Evolutionary conservation across 1,284 basidiomycete species (phyloP), one percentile per base, ranked within the genome.

Genomic region (Moesziomyces sp.): DNA sequence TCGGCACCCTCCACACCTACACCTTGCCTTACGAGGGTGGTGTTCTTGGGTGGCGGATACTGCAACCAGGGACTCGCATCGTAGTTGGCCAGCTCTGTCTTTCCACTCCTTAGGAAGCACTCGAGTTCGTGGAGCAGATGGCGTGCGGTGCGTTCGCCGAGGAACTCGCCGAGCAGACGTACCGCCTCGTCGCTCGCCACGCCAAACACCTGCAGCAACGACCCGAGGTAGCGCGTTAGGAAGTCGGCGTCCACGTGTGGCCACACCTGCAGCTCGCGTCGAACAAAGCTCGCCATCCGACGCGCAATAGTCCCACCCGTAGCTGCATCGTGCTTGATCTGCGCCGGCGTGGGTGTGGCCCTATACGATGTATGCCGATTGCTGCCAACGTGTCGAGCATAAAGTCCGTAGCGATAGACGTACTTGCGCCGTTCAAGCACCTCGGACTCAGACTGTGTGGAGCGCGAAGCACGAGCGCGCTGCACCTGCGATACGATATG

Each of bases 241-340:
- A 84, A 85, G 14, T 78, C 63, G 38, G 76, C 61, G 66, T 85
- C 84, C 35, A 84, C 58, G 16, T 76, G 48, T 6, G 78, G 74
- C 52, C 82, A 84, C 0, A 81, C 69, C 35, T 61, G 64, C 10
- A 85, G 63, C 68, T 85, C 84, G 16, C 84, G 60, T 1, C 81
- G 56, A 7, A 81, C 48, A 55, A 84, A 85, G 47, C 68, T 75
- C 19, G 26, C 69, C 58, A 30, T 74, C 11, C 46, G 63, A 54
- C 24, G 26, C 21, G 5, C 64, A 14, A 57, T 8, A 13, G 44
- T 14, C 24, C 45, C 19, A 18, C 23, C 26, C 18, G 30, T 40
- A 0, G 26, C n/a, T 2, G 24, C 19, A 11, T 48, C 21, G 44
- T 26, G 33, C 1, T 58, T 58, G 19, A 83, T 72, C 4, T 61